These are phyloP conservation scores for Oxyria digyna DNA, from an alignment of 148 eudicot genomes.

Conservation along the genomic window DNA sequence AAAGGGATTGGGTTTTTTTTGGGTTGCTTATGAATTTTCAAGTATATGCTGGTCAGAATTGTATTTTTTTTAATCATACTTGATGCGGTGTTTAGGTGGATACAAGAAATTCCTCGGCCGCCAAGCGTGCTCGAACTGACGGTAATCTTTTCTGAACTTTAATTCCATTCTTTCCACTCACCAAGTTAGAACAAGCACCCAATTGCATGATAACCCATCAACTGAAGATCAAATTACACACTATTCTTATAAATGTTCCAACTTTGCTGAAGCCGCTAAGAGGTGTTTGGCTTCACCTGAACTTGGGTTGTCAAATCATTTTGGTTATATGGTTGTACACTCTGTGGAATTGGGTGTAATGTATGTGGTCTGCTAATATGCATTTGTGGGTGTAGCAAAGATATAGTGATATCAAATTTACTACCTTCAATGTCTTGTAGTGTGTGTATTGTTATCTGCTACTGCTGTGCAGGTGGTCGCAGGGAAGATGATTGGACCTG, in stretches of 20 bases:
- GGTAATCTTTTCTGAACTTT: constrained; percentile 24
- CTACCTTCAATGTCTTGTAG: neutral
- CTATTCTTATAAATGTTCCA: neutral
- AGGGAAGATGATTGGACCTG: constrained; percentile 99
- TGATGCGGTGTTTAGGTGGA: constrained; percentile 40
- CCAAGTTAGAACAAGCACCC: neutral
- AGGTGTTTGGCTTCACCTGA: neutral
- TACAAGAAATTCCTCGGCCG: constrained; percentile 66
- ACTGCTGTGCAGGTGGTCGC: constrained; percentile 52
- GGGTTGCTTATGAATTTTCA: neutral
- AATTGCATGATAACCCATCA: neutral
- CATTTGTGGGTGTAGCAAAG: neutral
- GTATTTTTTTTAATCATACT: constrained; percentile 6
- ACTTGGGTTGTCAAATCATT: neutral
- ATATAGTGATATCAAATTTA: neutral
- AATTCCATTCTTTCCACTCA: neutral
- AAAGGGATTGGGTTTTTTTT: neutral
- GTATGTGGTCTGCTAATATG: neutral
- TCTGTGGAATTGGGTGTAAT: neutral
- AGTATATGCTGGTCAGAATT: constrained; percentile 2
- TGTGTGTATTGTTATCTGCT: neutral
- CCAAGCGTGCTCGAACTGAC: constrained; percentile 87
- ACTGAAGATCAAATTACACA: neutral
- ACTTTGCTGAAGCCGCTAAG: neutral
- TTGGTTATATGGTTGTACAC: neutral